Evolutionary conservation across 208 protist genomes (phyloP).

Genomic region (Sergeia podlipaevii): DNA sequence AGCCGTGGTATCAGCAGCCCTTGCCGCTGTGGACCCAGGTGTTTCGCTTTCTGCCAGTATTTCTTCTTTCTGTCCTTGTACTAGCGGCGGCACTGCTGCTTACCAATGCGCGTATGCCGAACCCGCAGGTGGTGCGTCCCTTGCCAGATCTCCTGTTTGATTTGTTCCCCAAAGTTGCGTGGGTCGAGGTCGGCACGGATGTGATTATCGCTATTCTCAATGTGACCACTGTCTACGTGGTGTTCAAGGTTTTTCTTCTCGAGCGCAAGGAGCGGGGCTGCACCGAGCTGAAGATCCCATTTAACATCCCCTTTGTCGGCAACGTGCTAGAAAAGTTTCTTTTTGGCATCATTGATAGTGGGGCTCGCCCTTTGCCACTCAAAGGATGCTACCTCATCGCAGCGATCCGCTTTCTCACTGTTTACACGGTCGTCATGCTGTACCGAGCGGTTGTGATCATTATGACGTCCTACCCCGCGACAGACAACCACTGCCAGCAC

Average conservation of each 20-base stretch:
- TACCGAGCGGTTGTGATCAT: conserved; percentile 69
- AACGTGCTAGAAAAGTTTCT: conserved; percentile 27
- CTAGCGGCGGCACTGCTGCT: conserved; percentile 57
- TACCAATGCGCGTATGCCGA: conserved; percentile 77
- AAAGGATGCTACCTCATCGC: conserved; percentile 36
- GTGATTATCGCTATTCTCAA: conserved; percentile 56
- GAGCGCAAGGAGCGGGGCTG: conserved; percentile 25
- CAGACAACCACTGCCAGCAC: conserved; percentile 79
- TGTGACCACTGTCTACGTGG: conserved; percentile 24
- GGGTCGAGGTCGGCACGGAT: conserved; percentile 45
- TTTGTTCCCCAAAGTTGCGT: conserved; percentile 38
- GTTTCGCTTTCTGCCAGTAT: conserved; percentile 48
- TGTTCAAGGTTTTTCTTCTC: conserved; percentile 68
- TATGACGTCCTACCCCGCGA: conserved; percentile 78
- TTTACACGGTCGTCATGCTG: conserved; percentile 59
- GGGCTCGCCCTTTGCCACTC: conserved; percentile 27
- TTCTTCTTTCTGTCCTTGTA: conserved; percentile 50
- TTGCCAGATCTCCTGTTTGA: conserved; percentile 79
- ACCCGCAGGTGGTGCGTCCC: conserved; percentile 41
- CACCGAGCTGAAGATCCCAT: conserved; percentile 11
- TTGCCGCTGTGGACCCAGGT: conserved; percentile 69
- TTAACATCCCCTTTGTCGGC: conserved; percentile 15
- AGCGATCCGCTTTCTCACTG: conserved; percentile 63
- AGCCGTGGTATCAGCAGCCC: conserved; percentile 38
- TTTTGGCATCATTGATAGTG: conserved; percentile 47